Conservation (phyloP, 208 protist genomes). For the Endotrypanum monterogeii region DNA sequence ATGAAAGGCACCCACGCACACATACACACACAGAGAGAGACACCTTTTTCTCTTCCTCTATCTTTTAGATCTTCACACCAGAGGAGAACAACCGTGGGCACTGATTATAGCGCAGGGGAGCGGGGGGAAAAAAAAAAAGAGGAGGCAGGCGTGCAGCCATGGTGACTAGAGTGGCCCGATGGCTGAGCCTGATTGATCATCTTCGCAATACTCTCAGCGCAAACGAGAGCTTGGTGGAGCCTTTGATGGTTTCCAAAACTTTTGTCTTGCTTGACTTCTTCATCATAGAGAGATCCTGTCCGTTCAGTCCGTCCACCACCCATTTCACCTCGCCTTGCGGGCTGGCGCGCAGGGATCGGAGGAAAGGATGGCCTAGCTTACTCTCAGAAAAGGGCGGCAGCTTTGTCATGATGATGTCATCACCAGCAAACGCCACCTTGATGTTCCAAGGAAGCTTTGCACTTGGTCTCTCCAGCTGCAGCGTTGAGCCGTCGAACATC, state of each 20-base stretch:
- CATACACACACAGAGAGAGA: not conserved
- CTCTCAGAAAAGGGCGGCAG: conserved; percentile 37
- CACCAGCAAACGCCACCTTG: conserved; percentile 41
- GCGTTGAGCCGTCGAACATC: conserved; percentile 20
- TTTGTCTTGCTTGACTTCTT: conserved; percentile 36
- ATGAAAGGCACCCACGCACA: conserved; percentile 3
- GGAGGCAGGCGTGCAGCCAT: not conserved
- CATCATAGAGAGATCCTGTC: conserved; percentile 45
- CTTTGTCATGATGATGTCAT: conserved; percentile 50
- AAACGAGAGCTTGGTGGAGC: conserved; percentile 25
- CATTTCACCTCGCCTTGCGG: conserved; percentile 43
- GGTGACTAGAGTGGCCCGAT: not conserved
- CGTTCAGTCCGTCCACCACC: conserved; percentile 60
- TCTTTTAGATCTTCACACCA: not conserved
- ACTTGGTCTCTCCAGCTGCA: conserved; percentile 21
- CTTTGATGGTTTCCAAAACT: conserved; percentile 51
- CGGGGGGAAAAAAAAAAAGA: not conserved
- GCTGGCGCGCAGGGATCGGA: conserved; percentile 40
- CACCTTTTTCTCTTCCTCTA: not conserved
- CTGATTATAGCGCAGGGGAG: not conserved
- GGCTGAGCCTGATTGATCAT: not conserved
- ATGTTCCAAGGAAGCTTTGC: conserved; percentile 44
- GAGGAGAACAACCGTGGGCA: not conserved
- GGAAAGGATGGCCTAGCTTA: conserved; percentile 37
- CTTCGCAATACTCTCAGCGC: conserved; percentile 26